Conservation (phyloP, 176 grass and related monocot species). For the Hyparrhenia diplandra region DNA sequence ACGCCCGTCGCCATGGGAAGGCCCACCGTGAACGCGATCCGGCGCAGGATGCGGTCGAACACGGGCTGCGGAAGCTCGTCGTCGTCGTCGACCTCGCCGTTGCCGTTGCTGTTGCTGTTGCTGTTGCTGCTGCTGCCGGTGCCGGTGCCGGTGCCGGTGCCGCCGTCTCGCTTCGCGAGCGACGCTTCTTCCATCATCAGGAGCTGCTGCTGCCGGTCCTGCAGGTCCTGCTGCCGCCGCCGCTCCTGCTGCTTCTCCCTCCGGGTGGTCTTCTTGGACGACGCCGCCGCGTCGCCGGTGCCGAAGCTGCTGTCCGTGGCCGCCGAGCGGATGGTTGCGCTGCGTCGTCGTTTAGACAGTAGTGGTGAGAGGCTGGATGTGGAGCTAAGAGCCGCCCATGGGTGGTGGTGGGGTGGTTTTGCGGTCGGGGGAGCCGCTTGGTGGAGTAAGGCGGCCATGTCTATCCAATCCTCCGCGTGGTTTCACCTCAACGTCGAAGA, state of each 20-base stretch:
- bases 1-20: slow-evolving; percentile 63
- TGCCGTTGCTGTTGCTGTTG: no score
- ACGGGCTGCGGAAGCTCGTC: slow-evolving; percentile 71
- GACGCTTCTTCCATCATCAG: not conserved
- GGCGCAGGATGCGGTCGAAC: slow-evolving; percentile 68
- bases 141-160: not conserved
- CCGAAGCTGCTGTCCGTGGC: slow-evolving; percentile 19
- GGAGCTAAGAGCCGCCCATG: not conserved
- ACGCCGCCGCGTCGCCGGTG: not conserved
- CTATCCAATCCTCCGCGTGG: not conserved
- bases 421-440: slow-evolving; percentile 1
- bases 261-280: not conserved
- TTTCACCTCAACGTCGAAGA: not conserved
- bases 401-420: not conserved
- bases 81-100: slow-evolving; percentile 6
- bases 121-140: not conserved
- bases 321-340: slow-evolving; percentile 16
- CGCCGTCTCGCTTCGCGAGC: not conserved
- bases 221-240: not conserved
- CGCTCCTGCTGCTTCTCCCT: slow-evolving; percentile 21
- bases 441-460: slow-evolving; percentile 54
- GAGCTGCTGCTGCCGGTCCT: slow-evolving; percentile 11
- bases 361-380: not conserved
- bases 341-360: not conserved
- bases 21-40: slow-evolving; percentile 61